These are phyloP conservation scores for Eutrema salsugineum DNA, from an alignment of 441 rosid species.

Conservation along the genomic window DNA sequence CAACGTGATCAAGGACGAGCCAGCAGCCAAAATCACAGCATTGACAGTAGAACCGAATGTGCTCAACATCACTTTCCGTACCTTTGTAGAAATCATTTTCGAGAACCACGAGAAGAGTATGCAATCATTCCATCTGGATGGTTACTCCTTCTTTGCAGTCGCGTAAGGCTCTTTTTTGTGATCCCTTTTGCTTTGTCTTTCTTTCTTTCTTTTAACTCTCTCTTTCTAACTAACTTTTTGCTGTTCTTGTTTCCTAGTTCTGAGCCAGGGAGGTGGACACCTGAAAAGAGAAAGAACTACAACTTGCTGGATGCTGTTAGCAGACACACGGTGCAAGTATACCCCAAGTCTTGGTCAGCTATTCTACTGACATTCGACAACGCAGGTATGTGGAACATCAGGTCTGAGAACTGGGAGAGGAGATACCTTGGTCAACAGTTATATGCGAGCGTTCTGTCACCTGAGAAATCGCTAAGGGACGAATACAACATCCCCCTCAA, in stretches of 20 bases:
- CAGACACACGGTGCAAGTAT: constrained; percentile 70
- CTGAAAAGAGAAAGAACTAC: constrained; percentile 61
- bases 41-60: constrained; percentile 38
- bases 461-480: constrained; percentile 52
- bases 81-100: constrained; percentile 53
- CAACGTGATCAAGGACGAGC: constrained; percentile 38
- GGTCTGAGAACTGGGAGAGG: constrained; percentile 56
- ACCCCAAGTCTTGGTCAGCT: constrained; percentile 77
- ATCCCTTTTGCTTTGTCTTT: neutral
- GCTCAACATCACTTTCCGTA: constrained; percentile 46
- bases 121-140: constrained; percentile 55
- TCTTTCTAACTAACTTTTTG: neutral
- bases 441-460: constrained; percentile 57
- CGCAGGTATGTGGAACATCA: constrained; percentile 75
- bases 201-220: neutral
- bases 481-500: constrained; percentile 61
- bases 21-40: constrained; percentile 14
- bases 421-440: constrained; percentile 61
- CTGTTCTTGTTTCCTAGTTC: constrained; percentile 17
- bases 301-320: constrained; percentile 72
- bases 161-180: constrained; percentile 39
- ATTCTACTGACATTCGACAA: constrained; percentile 63
- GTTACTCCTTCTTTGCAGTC: constrained; percentile 64
- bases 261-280: constrained; percentile 60
- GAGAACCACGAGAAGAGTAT: constrained; percentile 58